A percentile compares a stretch with the other conserved stretches of the same genome.
Conservation (phyloP, 768 basidiomycete genomes). For the Leucosporidium yakuticum region DNA sequence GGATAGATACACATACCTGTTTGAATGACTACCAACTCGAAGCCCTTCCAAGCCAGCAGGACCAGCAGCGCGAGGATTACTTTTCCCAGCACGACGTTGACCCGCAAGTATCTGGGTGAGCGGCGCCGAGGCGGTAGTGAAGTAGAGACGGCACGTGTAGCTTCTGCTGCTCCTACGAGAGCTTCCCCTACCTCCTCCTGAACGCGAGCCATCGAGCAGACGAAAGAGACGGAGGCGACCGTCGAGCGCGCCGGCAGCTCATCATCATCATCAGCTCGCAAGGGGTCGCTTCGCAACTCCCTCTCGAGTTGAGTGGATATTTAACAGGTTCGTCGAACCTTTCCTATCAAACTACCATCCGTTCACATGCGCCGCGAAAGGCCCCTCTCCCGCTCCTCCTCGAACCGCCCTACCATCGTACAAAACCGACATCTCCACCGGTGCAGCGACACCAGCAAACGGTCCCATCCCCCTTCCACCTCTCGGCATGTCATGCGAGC, state of each 20-base stretch:
- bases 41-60: constrained; percentile 11
- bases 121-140: neutral
- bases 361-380: neutral
- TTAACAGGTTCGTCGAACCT: neutral
- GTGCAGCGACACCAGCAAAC: neutral
- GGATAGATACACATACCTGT: constrained; percentile 4
- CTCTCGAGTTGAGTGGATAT: too few species aligned
- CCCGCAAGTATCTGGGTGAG: neutral
- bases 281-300: neutral
- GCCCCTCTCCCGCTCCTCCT: neutral
- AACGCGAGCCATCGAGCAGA: neutral
- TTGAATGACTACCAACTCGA: constrained; percentile 6
- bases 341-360: neutral
- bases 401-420: neutral
- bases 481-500: neutral
- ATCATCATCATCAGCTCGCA: too few species aligned
- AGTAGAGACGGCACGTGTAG: neutral
- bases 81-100: constrained; percentile 24
- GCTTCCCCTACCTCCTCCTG: neutral
- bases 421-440: too few species aligned
- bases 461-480: neutral
- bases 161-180: neutral
- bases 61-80: constrained; percentile 8
- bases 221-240: neutral
- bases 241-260: neutral